Percentiles rank a stretch among this genome's conserved stretches.
Conservation (phyloP, 2,329 filamentous ascomycete species). For the Talaromyces verruculosus region DNA sequence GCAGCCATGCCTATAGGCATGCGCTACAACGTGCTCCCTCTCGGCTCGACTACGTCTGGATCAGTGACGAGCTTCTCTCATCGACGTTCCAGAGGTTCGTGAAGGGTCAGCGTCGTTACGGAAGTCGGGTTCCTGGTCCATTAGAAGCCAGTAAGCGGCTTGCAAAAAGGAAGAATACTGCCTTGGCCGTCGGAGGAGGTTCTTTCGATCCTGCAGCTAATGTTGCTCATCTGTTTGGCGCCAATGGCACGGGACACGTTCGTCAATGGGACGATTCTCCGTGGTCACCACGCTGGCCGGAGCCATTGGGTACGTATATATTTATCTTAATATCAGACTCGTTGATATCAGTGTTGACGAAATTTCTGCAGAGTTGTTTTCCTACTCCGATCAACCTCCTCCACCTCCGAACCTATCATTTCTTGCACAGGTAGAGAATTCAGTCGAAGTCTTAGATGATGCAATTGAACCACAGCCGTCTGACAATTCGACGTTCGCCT, state of each 20-base stretch:
- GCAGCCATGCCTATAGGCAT: slow-evolving; percentile 45
- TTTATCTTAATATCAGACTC: too few species aligned
- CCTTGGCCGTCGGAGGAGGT: slow-evolving; percentile 40
- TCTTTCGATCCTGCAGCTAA: slow-evolving; percentile 34
- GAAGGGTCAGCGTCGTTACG: slow-evolving; percentile 53
- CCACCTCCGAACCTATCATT: slow-evolving; percentile 24
- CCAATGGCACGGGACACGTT: slow-evolving; percentile 41
- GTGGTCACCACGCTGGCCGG: slow-evolving; percentile 25
- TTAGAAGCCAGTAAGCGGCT: slow-evolving; percentile 60
- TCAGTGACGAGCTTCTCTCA: slow-evolving; percentile 47
- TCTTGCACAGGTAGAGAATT: slow-evolving; percentile 10
- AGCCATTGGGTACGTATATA: slow-evolving; percentile 28
- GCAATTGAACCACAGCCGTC: background rate
- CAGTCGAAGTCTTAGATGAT: background rate
- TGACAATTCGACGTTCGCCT: slow-evolving; percentile 20
- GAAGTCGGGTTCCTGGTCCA: slow-evolving; percentile 62
- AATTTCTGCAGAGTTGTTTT: slow-evolving; percentile 24
- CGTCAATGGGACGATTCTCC: slow-evolving; percentile 34
- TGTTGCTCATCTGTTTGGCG: slow-evolving; percentile 44
- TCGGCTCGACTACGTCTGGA: slow-evolving; percentile 44
- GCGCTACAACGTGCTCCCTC: slow-evolving; percentile 33
- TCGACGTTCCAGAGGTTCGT: slow-evolving; percentile 51
- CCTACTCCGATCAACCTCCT: slow-evolving; percentile 25
- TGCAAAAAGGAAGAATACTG: slow-evolving; percentile 57
- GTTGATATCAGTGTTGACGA: background rate